Evolutionary conservation across 139 green algal genomes (phyloP).

Genomic region (Chlorella sp.): DNA sequence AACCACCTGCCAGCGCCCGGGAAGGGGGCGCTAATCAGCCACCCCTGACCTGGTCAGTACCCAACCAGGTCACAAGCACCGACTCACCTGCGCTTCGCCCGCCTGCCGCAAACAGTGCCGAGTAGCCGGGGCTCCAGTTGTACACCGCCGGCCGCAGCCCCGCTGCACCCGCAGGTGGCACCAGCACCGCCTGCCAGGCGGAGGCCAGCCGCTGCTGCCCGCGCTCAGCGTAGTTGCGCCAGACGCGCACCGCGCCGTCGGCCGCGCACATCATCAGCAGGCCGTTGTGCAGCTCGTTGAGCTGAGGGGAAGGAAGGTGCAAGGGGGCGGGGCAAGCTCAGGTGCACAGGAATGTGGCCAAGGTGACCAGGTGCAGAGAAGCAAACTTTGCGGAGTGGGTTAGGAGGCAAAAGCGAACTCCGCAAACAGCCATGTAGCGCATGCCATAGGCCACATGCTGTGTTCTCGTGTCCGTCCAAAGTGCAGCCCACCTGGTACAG

Average conservation of each 20-base stretch:
- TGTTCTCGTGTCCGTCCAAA: no score
- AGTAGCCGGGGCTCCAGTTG: constrained; percentile 33
- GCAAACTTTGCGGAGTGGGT: no score
- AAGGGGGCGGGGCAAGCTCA: neutral
- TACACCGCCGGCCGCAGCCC: constrained; percentile 20
- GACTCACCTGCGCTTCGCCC: constrained; percentile 25
- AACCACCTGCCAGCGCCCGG: neutral
- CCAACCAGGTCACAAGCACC: neutral
- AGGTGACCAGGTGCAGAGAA: no score
- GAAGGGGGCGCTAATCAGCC: no score
- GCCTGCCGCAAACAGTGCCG: constrained; percentile 49
- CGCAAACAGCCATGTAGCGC: no score
- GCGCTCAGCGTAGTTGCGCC: constrained; percentile 67
- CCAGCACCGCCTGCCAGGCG: constrained; percentile 69
- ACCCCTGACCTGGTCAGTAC: no score
- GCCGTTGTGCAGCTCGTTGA: constrained; percentile 78
- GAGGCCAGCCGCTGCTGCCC: constrained; percentile 69
- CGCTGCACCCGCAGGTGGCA: constrained; percentile 34
- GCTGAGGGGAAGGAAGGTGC: constrained; percentile 35
- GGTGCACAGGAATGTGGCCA: no score
- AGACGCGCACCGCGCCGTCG: constrained; percentile 79
- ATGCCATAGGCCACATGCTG: no score
- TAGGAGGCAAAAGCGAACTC: no score
- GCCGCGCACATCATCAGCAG: constrained; percentile 70
- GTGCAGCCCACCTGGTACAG: constrained; percentile 7